Percentiles rank a stretch among this genome's conserved stretches.
Conservation (phyloP, 2,329 filamentous ascomycete species). For the Chaetomium olivaceum region DNA sequence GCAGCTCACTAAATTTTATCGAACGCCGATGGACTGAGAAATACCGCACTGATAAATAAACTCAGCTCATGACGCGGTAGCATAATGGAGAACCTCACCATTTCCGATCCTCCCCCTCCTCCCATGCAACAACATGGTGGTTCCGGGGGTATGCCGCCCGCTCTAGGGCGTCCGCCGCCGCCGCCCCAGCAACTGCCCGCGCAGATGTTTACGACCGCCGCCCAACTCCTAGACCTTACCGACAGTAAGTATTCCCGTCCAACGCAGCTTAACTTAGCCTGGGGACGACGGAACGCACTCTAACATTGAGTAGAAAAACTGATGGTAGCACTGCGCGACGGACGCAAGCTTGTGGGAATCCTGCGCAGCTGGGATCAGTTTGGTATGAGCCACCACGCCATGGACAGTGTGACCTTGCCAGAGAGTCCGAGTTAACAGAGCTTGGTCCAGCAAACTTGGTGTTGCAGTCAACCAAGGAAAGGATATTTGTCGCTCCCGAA, state of each 20-base stretch:
- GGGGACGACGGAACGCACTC: slow-evolving; percentile 5
- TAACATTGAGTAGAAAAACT: slow-evolving; percentile 74
- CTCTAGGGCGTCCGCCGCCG: slow-evolving; percentile 38
- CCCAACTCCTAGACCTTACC: slow-evolving; percentile 91
- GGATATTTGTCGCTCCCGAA: slow-evolving; percentile 69
- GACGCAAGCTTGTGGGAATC: slow-evolving; percentile 89
- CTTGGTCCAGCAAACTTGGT: slow-evolving; percentile 79
- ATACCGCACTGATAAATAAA: slow-evolving; percentile 1
- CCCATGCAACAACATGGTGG: slow-evolving; percentile 25
- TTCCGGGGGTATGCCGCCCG: slow-evolving; percentile 28
- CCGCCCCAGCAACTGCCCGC: slow-evolving; percentile 70
- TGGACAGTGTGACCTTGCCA: slow-evolving; percentile 1
- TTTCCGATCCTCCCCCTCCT: slow-evolving; percentile 35
- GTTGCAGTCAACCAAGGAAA: slow-evolving; percentile 87
- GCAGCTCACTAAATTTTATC: slow-evolving; percentile 5
- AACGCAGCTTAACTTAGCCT: background rate
- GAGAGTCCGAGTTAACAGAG: slow-evolving; percentile 32
- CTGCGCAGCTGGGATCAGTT: slow-evolving; percentile 97
- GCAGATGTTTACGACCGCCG: slow-evolving; percentile 98
- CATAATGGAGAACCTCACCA: slow-evolving; percentile 38
- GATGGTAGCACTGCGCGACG: slow-evolving; percentile 86
- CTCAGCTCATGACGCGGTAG: slow-evolving; percentile 24
- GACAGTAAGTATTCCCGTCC: slow-evolving; percentile 70
- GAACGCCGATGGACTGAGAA: slow-evolving; percentile 21
- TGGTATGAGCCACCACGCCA: slow-evolving; percentile 56